Evolutionary conservation across 2,329 filamentous ascomycete genomes (phyloP), one percentile per base, ranked within the genome.

Genomic region (Uncinocarpus reesii): DNA sequence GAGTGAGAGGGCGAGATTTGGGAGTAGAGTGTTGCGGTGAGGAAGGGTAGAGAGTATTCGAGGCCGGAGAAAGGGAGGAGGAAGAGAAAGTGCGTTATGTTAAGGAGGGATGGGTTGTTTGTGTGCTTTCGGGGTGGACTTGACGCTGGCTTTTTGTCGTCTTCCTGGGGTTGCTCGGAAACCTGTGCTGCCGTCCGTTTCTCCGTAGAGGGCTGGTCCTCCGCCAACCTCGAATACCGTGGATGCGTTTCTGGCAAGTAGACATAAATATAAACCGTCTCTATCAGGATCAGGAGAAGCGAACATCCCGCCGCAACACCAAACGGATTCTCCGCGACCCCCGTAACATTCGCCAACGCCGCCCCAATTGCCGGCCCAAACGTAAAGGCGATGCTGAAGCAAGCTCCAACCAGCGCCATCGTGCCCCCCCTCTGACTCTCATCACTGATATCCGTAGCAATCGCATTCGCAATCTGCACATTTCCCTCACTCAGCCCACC

Each of bases 31-130:
- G 95, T 90, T 59, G 92, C 94, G 0, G 90, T 96, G 80, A 98
- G 89, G 65, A 98, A 98, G 0, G 92, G 89, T 2, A 98, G 77
- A 0, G 88, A 95, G 66, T 95, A 96, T 64, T 98, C 92, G 84
- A 98, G 90, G 52, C 92, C 92, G 1, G 87, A 95, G 69, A 98
- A 98, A 68, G 95, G 95, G 10, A 98, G 80, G 51, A 98, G 80
- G 66, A 98, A 98, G 40, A 83, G 70, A 60, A 96, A 84, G 66
- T 98, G 92, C 0, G 86, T 81, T 1, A 83, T 69, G 63, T 95
- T 95, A 40, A 98, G 79, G 10, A 94, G 64, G 24, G 79, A 69
- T 56, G 92, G 87, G 2, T 84, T 87, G 67, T 96, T 96, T 2
- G 86, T 94, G 50, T 84, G 74, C 57, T 70, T 67, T 20, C 65